Percentiles rank a stretch among this genome's conserved stretches.
These are phyloP conservation scores for Hortiboletus campestris DNA, from an alignment of 768 basidiomycete species.

Conservation along the genomic window DNA sequence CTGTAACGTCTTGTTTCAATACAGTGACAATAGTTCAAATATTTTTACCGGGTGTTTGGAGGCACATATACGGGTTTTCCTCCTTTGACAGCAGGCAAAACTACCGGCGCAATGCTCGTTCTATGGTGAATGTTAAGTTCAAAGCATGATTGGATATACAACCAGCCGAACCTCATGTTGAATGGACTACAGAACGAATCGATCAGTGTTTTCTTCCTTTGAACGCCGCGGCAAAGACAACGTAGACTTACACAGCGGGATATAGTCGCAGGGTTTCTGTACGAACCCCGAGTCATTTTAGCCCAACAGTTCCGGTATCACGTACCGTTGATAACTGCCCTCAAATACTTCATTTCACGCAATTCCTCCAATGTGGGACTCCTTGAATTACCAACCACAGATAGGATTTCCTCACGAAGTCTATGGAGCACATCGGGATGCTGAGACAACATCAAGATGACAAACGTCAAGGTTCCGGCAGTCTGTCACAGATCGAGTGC, in stretches of 20 bases:
- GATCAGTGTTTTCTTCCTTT: slow-evolving; percentile 1
- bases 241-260: slow-evolving; percentile 31
- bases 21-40: background rate
- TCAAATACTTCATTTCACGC: slow-evolving; percentile 39
- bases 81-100: slow-evolving; percentile 28
- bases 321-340: slow-evolving; percentile 38
- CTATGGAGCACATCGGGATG: slow-evolving; percentile 30
- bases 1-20: slow-evolving; percentile 21
- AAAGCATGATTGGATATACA: background rate
- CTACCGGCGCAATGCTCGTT: slow-evolving; percentile 18
- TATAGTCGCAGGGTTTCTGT: slow-evolving; percentile 32
- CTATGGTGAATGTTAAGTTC: slow-evolving; percentile 10
- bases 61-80: slow-evolving; percentile 34
- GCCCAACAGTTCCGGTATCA: background rate
- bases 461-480: slow-evolving; percentile 30
- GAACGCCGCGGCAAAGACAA: background rate
- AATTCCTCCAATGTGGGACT: slow-evolving; percentile 32
- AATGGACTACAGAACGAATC: slow-evolving; percentile 17
- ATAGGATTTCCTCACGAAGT: slow-evolving; percentile 32
- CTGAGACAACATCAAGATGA: slow-evolving; percentile 27
- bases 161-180: slow-evolving; percentile 17
- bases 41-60: slow-evolving; percentile 25
- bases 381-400: slow-evolving; percentile 25
- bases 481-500: slow-evolving; percentile 19
- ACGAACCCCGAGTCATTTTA: background rate